A percentile compares a stretch with the other conserved stretches of the same genome.
These are phyloP conservation scores for Pulveroboletus ravenelii DNA, from an alignment of 768 basidiomycete species.

Conservation along the genomic window DNA sequence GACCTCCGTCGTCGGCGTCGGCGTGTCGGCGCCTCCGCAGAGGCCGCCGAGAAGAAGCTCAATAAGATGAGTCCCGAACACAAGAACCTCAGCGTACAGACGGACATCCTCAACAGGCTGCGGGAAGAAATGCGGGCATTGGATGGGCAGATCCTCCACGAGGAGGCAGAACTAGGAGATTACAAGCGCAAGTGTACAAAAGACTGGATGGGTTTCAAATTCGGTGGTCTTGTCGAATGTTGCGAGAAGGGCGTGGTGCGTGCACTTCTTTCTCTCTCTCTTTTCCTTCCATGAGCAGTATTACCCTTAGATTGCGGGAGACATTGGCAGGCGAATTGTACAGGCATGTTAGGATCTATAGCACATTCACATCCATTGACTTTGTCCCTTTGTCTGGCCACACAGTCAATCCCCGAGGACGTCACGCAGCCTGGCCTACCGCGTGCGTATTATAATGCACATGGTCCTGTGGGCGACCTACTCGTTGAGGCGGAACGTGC, in stretches of 20 bases:
- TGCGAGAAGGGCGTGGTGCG: slow-evolving; percentile 72
- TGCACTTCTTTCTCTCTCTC: neutral
- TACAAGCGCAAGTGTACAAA: slow-evolving; percentile 71
- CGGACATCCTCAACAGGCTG: slow-evolving; percentile 62
- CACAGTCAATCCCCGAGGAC: slow-evolving; percentile 79
- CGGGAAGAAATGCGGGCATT: slow-evolving; percentile 72
- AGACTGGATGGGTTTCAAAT: slow-evolving; percentile 77
- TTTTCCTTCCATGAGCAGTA: neutral
- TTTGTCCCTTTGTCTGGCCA: neutral
- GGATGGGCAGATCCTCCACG: slow-evolving; percentile 79
- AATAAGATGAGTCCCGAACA: slow-evolving; percentile 86
- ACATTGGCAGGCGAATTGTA: slow-evolving; percentile 44
- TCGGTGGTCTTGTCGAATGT: slow-evolving; percentile 79
- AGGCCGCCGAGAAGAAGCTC: slow-evolving; percentile 82
- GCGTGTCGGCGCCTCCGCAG: slow-evolving; percentile 63
- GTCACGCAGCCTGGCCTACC: slow-evolving; percentile 74
- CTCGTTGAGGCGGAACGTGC: slow-evolving; percentile 58
- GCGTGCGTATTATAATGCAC: slow-evolving; percentile 66
- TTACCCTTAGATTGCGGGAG: slow-evolving; percentile 40
- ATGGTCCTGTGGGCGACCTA: slow-evolving; percentile 54
- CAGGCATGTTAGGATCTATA: slow-evolving; percentile 27
- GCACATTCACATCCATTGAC: neutral
- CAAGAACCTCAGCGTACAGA: slow-evolving; percentile 74
- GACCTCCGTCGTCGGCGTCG: slow-evolving; percentile 69
- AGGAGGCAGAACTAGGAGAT: slow-evolving; percentile 77